A percentile compares a stretch with the other conserved stretches of the same genome.
Conservation (phyloP, 768 basidiomycete genomes). For the Mrakia gelida region DNA sequence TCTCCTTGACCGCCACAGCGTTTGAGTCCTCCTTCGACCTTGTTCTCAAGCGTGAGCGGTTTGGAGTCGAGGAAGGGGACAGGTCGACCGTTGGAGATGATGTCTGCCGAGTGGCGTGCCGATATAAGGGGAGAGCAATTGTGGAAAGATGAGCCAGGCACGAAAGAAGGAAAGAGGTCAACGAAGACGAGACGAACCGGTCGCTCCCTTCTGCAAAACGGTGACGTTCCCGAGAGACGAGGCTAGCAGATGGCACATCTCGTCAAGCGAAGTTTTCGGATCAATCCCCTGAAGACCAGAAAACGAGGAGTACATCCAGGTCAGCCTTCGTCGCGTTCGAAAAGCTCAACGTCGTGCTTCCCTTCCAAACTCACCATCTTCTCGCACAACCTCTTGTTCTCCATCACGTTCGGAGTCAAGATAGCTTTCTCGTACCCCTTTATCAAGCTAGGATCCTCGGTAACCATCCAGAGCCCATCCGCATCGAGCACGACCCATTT, state of each 20-base stretch:
- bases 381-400: slow-evolving; percentile 80
- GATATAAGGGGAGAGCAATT: too few relatives aligned
- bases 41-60: slow-evolving; percentile 61
- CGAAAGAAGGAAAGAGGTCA: neutral
- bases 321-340: neutral
- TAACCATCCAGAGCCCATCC: slow-evolving; percentile 67
- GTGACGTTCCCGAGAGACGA: slow-evolving; percentile 77
- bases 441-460: slow-evolving; percentile 65
- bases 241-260: slow-evolving; percentile 67
- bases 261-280: slow-evolving; percentile 32
- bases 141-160: too few relatives aligned
- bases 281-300: slow-evolving; percentile 43
- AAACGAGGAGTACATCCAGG: neutral
- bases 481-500: slow-evolving; percentile 94
- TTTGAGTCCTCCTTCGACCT: slow-evolving; percentile 74
- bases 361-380: slow-evolving; percentile 53
- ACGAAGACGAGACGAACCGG: slow-evolving; percentile 26
- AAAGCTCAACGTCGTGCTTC: neutral
- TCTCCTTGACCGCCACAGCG: slow-evolving; percentile 96
- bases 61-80: slow-evolving; percentile 48
- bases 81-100: slow-evolving; percentile 58
- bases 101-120: slow-evolving; percentile 81
- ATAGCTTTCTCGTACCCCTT: slow-evolving; percentile 81
- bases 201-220: slow-evolving; percentile 78
- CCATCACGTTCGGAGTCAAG: slow-evolving; percentile 89